These are phyloP conservation scores for Sporothrix pallida DNA, from an alignment of 2,329 filamentous ascomycete species.

Conservation along the genomic window DNA sequence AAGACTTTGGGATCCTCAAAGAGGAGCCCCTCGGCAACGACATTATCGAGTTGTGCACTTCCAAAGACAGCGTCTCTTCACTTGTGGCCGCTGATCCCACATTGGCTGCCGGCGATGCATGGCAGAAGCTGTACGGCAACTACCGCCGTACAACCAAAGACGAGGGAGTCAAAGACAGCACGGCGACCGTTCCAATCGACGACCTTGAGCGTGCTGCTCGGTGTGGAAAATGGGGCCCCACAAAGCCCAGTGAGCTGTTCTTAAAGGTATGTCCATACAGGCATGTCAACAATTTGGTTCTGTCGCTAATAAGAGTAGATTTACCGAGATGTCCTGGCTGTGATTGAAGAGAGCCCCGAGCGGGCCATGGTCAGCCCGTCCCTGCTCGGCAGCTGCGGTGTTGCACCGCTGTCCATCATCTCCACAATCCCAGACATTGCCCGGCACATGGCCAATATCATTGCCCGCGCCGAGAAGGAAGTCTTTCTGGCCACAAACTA, in stretches of 20 bases:
- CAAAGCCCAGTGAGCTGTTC: slow-evolving; percentile 70
- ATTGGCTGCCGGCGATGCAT: slow-evolving; percentile 59
- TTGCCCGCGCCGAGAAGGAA: slow-evolving; percentile 73
- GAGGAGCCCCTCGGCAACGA: slow-evolving; percentile 49
- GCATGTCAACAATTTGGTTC: too few species aligned
- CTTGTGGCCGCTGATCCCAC: slow-evolving; percentile 60
- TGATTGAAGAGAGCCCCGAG: slow-evolving; percentile 58
- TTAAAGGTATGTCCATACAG: slow-evolving; percentile 53
- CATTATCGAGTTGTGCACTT: slow-evolving; percentile 59
- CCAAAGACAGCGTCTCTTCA: slow-evolving; percentile 61
- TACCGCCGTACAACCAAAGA: slow-evolving; percentile 35
- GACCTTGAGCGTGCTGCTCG: slow-evolving; percentile 59
- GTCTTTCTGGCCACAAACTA: slow-evolving; percentile 77
- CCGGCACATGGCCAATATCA: slow-evolving; percentile 77
- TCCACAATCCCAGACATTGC: slow-evolving; percentile 72
- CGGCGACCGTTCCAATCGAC: slow-evolving; percentile 41
- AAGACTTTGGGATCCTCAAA: slow-evolving; percentile 26
- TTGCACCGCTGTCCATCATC: slow-evolving; percentile 71
- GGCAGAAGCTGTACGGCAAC: slow-evolving; percentile 60
- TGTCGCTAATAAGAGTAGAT: slow-evolving; percentile 45
- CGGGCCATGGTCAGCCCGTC: slow-evolving; percentile 59
- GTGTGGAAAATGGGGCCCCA: slow-evolving; percentile 71
- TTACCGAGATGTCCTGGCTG: slow-evolving; percentile 68
- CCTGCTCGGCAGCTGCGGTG: slow-evolving; percentile 61
- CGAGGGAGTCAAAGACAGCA: slow-evolving; percentile 36